Conservation (phyloP, 805 yeast species). For the Ogataea sp. region DNA sequence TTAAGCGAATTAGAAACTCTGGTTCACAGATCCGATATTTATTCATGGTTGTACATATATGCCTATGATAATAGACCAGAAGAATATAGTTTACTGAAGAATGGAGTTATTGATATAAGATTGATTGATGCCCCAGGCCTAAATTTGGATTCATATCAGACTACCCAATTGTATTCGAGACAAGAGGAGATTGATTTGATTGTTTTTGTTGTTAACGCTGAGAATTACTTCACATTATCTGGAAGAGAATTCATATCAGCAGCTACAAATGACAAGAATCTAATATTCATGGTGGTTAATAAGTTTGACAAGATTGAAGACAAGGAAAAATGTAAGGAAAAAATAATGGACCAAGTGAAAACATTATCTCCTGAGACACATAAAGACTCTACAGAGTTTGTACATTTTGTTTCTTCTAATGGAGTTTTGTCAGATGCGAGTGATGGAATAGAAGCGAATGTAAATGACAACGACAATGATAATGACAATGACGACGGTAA, state of each 20-base stretch:
- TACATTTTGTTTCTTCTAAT: conserved; percentile 79
- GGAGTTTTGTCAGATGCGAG: conserved; percentile 32
- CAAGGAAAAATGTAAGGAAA: conserved; percentile 66
- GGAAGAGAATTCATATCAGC: conserved; percentile 89
- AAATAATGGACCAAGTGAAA: conserved; percentile 80
- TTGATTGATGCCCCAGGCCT: conserved; percentile 97
- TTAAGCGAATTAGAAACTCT: conserved; percentile 55
- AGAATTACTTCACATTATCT: conserved; percentile 88
- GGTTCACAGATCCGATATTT: conserved; percentile 68
- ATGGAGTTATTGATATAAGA: conserved; percentile 88
- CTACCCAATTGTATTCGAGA: conserved; percentile 89
- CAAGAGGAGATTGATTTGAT: conserved; percentile 97
- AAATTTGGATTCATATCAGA: conserved; percentile 86
- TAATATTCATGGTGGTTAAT: conserved; percentile 91
- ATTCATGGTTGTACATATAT: conserved; percentile 69
- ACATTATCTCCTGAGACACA: conserved; percentile 84
- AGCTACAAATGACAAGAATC: conserved; percentile 85
- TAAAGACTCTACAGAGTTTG: conserved; percentile 82
- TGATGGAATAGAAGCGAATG: conserved; percentile 25
- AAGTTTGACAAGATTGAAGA: conserved; percentile 81
- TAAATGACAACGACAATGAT: conserved; percentile 25
- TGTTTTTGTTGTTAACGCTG: conserved; percentile 93
- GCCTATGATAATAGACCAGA: conserved; percentile 66
- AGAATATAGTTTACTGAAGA: conserved; percentile 64
- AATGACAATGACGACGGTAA: conserved; percentile 28